phyloP scores from a whole-genome alignment of 1,139 yeast genomes.

The Arxiozyma telluris region DNA sequence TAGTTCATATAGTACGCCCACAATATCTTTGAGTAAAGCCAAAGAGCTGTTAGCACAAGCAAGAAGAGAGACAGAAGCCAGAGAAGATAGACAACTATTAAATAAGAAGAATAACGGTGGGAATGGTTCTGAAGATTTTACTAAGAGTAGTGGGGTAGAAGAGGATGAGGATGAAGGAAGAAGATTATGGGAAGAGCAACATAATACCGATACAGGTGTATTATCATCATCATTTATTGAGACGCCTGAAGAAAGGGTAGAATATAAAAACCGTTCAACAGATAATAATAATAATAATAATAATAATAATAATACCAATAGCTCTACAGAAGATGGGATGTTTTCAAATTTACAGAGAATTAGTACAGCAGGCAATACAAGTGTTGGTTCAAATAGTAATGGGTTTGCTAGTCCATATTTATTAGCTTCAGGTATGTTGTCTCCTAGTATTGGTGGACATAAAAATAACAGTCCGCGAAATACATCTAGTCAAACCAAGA shows the following conservation, averaged over 20 bases:
- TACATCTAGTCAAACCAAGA: constrained; percentile 3
- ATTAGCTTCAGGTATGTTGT: constrained; percentile 20
- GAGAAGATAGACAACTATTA: constrained; percentile 41
- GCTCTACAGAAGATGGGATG: constrained; percentile 11
- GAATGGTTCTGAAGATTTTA: not conserved
- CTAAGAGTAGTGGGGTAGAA: not conserved
- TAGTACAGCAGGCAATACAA: constrained; percentile 14
- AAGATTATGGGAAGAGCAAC: constrained; percentile 22
- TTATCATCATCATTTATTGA: not conserved
- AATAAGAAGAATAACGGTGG: constrained; percentile 15
- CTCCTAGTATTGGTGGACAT: constrained; percentile 14
- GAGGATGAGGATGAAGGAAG: constrained; percentile 18
- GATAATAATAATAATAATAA: constrained; percentile 4
- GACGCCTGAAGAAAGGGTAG: constrained; percentile 3
- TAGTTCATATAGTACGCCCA: constrained; percentile 92
- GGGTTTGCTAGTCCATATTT: constrained; percentile 22
- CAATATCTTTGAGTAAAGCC: constrained; percentile 78
- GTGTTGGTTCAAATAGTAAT: constrained; percentile 12
- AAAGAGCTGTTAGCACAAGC: constrained; percentile 80
- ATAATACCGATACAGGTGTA: constrained; percentile 3
- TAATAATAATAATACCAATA: constrained; percentile 2
- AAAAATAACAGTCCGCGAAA: constrained; percentile 2
- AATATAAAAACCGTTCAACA: constrained; percentile 1
- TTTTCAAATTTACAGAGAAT: constrained; percentile 15
- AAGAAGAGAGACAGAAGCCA: constrained; percentile 55